Conservation (phyloP, 192 early-diverging fungal species). For the Rhizophagus sp. region DNA sequence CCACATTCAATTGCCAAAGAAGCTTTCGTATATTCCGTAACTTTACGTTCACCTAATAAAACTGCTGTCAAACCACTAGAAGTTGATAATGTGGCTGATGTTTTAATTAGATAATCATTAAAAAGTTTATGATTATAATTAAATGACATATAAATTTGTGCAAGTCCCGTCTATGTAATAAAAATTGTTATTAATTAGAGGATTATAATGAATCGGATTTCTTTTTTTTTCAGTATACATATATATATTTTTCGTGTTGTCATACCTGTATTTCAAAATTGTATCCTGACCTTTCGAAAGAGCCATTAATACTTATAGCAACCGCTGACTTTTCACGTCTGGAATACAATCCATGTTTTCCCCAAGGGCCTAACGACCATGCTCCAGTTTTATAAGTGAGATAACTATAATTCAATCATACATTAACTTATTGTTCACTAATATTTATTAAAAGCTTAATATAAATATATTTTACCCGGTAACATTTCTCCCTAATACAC, state of each 20-base stretch:
- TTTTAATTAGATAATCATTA: constrained; percentile 43
- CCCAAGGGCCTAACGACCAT: constrained; percentile 69
- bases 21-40: constrained; percentile 55
- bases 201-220: neutral
- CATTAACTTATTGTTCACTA: neutral
- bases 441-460: neutral
- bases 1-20: constrained; percentile 63
- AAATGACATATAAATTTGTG: constrained; percentile 50
- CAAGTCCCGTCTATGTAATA: constrained; percentile 49
- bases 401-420: constrained; percentile 53
- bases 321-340: constrained; percentile 51
- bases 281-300: constrained; percentile 45
- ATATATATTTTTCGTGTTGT: too few relatives aligned
- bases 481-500: constrained; percentile 57
- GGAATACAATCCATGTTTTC: constrained; percentile 38
- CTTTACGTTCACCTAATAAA: constrained; percentile 56
- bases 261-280: constrained; percentile 52
- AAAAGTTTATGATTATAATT: constrained; percentile 52
- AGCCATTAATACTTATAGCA: constrained; percentile 50
- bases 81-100: constrained; percentile 50
- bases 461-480: neutral
- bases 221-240: neutral
- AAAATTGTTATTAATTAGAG: neutral
- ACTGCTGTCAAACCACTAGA: constrained; percentile 48
- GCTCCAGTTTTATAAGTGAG: constrained; percentile 79